A percentile compares a stretch with the other conserved stretches of the same genome.
Evolutionary conservation across 2,329 filamentous ascomycete genomes (phyloP).

Genomic region (Diaporthe velutina): DNA sequence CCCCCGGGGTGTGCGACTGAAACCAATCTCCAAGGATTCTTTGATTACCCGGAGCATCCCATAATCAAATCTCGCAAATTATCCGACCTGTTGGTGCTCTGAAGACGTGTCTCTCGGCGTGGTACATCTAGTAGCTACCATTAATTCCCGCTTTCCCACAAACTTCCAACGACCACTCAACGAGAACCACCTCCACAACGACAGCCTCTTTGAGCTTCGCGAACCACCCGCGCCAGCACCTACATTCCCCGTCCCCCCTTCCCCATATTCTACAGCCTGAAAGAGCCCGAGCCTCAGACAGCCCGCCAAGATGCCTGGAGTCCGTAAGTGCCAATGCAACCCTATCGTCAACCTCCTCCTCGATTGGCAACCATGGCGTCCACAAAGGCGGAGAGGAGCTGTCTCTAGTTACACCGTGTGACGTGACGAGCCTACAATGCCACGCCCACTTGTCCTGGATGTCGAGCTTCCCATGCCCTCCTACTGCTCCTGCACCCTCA

Average conservation of each 20-base stretch:
- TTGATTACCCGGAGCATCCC: constrained; percentile 36
- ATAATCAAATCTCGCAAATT: constrained; percentile 39
- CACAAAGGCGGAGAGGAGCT: constrained; percentile 27
- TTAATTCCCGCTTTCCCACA: constrained; percentile 14
- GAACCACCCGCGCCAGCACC: constrained; percentile 2
- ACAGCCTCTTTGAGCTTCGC: constrained; percentile 19
- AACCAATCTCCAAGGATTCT: constrained; percentile 29
- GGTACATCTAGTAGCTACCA: constrained; percentile 11
- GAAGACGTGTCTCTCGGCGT: constrained; percentile 36
- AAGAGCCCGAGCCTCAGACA: not conserved
- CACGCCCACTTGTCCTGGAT: constrained; percentile 12
- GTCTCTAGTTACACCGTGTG: constrained; percentile 24
- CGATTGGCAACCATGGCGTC: constrained; percentile 22
- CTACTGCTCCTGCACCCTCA: not conserved
- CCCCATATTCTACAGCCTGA: not conserved
- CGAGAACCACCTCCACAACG: constrained; percentile 9
- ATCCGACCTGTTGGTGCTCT: constrained; percentile 35
- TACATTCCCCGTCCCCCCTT: too few species aligned
- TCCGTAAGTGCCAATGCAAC: constrained; percentile 58
- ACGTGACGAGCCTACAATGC: constrained; percentile 10
- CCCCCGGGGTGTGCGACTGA: constrained; percentile 16
- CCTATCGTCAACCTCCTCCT: not conserved
- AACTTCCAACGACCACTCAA: constrained; percentile 5
- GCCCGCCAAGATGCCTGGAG: constrained; percentile 62
- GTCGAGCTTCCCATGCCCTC: not conserved